phyloP scores from a whole-genome alignment of 2,329 filamentous ascomycete species.

The Sporothrix curviconia region DNA sequence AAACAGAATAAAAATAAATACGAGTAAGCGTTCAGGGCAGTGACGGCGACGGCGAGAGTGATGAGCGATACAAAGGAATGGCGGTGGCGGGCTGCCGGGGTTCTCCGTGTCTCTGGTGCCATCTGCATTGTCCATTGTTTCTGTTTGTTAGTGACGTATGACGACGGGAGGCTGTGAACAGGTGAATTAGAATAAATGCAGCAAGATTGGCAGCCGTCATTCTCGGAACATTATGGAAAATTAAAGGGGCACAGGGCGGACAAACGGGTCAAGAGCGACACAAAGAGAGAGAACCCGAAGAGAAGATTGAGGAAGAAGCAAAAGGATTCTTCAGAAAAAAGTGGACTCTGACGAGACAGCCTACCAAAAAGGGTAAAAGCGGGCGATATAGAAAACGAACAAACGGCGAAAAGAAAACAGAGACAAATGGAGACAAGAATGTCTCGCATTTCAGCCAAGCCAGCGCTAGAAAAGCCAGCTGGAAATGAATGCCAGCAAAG shows the following conservation, averaged over 20 bases:
- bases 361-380: slow-evolving; percentile 1
- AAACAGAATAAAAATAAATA: no score
- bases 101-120: no score
- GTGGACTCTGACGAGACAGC: not conserved
- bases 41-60: no score
- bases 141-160: no score
- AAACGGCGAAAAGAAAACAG: not conserved
- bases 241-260: not conserved
- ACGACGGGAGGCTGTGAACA: no score
- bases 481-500: not conserved
- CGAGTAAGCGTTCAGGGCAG: no score
- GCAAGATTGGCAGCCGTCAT: no score
- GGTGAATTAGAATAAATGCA: no score
- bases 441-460: not conserved
- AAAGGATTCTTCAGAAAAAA: not conserved
- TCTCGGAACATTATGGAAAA: no score
- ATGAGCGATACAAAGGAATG: no score
- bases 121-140: no score
- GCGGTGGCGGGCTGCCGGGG: no score
- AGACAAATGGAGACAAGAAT: slow-evolving; percentile 2
- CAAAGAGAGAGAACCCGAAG: not conserved
- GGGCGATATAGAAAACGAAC: not conserved
- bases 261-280: not conserved
- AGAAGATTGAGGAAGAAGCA: not conserved
- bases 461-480: not conserved